phyloP scores from a whole-genome alignment of 2,329 filamentous ascomycete genomes.

The Raffaelea ambrosiae region DNA sequence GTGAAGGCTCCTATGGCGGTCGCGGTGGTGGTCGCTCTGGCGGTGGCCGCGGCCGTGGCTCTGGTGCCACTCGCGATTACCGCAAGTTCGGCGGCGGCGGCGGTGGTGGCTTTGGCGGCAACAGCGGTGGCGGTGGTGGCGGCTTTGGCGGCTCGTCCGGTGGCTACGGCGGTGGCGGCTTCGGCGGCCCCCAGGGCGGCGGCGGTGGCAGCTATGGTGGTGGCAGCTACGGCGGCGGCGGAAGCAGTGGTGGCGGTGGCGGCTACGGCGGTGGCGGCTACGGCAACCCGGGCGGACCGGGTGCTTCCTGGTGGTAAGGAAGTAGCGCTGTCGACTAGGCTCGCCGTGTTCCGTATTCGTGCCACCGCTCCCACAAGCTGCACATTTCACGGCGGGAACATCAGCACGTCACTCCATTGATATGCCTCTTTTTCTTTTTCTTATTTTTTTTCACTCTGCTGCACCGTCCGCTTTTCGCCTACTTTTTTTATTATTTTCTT shows the following conservation, averaged over 20 bases:
- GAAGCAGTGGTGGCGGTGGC: constrained; percentile 37
- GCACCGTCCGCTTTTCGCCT: constrained; percentile 1
- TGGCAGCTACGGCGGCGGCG: constrained; percentile 21
- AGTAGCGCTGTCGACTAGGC: not conserved
- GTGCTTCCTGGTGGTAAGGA: constrained; percentile 60
- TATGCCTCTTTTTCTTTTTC: not conserved
- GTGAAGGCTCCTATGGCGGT: constrained; percentile 75
- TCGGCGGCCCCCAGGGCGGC: constrained; percentile 32
- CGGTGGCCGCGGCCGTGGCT: constrained; percentile 65
- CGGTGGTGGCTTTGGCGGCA: constrained; percentile 38
- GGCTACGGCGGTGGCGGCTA: constrained; percentile 46
- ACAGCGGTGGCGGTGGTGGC: constrained; percentile 50
- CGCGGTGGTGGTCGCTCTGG: constrained; percentile 53
- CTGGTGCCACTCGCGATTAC: constrained; percentile 73
- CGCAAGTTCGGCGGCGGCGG: constrained; percentile 64
- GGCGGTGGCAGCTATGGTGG: constrained; percentile 31
- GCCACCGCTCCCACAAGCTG: too few relatives aligned
- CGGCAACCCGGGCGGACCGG: constrained; percentile 58
- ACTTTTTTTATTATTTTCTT: not conserved
- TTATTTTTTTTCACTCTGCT: constrained; percentile 10
- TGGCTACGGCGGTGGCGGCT: constrained; percentile 34
- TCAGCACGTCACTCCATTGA: too few relatives aligned
- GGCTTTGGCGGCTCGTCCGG: constrained; percentile 34
- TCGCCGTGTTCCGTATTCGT: too few relatives aligned
- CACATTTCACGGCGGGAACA: too few relatives aligned